phyloP scores from a whole-genome alignment of 306 rosid species.

The Rubus idaeus region DNA sequence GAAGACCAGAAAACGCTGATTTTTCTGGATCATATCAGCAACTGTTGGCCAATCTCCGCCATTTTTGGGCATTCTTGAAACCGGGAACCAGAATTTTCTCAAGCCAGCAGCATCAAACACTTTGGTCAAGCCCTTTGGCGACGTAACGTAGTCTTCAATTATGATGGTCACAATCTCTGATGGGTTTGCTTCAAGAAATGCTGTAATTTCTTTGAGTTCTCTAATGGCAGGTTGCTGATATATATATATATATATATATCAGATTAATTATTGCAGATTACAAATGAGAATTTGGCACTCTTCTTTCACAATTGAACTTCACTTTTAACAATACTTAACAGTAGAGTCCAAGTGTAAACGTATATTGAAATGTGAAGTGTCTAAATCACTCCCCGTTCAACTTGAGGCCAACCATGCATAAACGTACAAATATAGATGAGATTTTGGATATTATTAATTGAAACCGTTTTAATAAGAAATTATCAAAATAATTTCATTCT shows the following conservation, averaged over 20 bases:
- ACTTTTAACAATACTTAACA: not conserved
- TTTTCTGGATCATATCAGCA: constrained; percentile 69
- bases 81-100: constrained; percentile 84
- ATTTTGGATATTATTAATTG: too few relatives aligned
- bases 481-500: not conserved
- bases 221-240: constrained; percentile 82
- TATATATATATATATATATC: constrained; percentile 16
- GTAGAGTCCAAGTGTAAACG: too few relatives aligned
- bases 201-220: constrained; percentile 72
- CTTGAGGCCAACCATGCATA: too few relatives aligned
- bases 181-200: constrained; percentile 75
- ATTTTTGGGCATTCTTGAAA: constrained; percentile 78
- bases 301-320: not conserved
- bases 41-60: constrained; percentile 89
- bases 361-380: not conserved
- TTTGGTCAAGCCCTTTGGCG: constrained; percentile 82
- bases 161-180: constrained; percentile 77
- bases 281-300: not conserved
- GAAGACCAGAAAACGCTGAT: constrained; percentile 82
- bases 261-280: constrained; percentile 2
- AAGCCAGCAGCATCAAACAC: constrained; percentile 92
- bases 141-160: constrained; percentile 86
- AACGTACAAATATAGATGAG: too few relatives aligned
- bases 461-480: not conserved
- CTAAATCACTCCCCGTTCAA: not conserved